Conservation (phyloP, 306 rosid genomes). For the Cicer pinnatifidum region DNA sequence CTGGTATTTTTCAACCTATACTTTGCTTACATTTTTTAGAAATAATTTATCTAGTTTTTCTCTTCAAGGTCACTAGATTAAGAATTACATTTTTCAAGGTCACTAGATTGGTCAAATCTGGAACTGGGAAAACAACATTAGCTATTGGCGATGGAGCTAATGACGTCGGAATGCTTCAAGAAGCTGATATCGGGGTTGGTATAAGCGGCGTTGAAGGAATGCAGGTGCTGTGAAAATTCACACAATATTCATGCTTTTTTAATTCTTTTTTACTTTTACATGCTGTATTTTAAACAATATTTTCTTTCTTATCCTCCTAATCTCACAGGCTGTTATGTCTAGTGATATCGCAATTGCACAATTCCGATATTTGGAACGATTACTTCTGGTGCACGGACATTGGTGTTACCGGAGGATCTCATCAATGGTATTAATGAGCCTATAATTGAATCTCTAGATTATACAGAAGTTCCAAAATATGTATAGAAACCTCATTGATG, state of each 20-base stretch:
- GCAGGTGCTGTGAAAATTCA: constrained; percentile 70
- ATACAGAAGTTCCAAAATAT: background rate
- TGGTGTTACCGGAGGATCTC: constrained; percentile 98
- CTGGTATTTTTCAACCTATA: constrained; percentile 58
- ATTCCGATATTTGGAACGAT: constrained; percentile 82
- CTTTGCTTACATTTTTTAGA: constrained; percentile 1
- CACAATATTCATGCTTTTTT: constrained; percentile 12
- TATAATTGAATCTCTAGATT: constrained; percentile 21
- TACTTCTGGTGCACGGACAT: constrained; percentile 97
- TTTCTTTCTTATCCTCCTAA: constrained; percentile 24
- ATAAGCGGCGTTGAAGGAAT: constrained; percentile 98
- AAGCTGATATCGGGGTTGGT: constrained; percentile 97
- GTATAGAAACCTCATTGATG: background rate
- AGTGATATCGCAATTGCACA: constrained; percentile 98
- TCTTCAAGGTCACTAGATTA: constrained; percentile 51
- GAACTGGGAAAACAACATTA: constrained; percentile 87
- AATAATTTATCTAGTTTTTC: constrained; percentile 24
- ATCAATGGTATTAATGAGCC: constrained; percentile 71
- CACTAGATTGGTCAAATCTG: constrained; percentile 87
- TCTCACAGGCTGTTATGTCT: constrained; percentile 91
- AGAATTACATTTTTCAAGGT: constrained; percentile 55
- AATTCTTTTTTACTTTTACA: constrained; percentile 31
- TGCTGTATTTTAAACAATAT: constrained; percentile 11
- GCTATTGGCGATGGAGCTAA: constrained; percentile 99
- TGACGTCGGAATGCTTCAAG: constrained; percentile 99